These are phyloP conservation scores for Cryptococcus jaspeensis DNA, from an alignment of 1,284 basidiomycete genomes.

Conservation along the genomic window DNA sequence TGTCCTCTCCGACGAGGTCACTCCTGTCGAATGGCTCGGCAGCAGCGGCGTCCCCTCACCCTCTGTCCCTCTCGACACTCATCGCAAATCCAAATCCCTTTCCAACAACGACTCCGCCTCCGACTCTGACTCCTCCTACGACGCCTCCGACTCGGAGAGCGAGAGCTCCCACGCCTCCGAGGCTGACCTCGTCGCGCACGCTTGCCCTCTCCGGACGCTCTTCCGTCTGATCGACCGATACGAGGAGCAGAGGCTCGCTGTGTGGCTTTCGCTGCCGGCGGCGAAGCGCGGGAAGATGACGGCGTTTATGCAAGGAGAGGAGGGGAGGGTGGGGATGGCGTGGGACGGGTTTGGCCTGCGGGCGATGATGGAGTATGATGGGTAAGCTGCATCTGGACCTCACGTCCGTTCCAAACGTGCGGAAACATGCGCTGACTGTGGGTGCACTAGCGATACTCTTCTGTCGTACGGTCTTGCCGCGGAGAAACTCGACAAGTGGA, in stretches of 20 bases:
- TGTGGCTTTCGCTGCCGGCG: constrained; percentile 28
- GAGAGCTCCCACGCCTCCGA: constrained; percentile 3
- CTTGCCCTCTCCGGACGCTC: constrained; percentile 30
- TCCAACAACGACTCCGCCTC: constrained; percentile 2
- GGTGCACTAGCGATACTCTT: constrained; percentile 14
- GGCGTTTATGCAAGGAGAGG: constrained; percentile 30
- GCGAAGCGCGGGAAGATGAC: constrained; percentile 26
- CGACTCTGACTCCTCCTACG: constrained; percentile 23
- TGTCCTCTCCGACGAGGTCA: constrained; percentile 9
- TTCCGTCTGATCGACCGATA: constrained; percentile 37
- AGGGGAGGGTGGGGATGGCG: constrained; percentile 25
- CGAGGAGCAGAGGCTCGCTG: constrained; percentile 37
- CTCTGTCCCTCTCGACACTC: background rate
- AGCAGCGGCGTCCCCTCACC: constrained; percentile 1
- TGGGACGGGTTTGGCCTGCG: constrained; percentile 35
- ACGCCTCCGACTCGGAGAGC: constrained; percentile 17
- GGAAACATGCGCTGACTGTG: background rate
- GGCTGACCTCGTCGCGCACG: constrained; percentile 4
- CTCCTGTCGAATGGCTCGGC: constrained; percentile 15
- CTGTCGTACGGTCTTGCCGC: constrained; percentile 23
- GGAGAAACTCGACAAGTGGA: constrained; percentile 39
- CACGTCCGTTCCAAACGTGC: too few species aligned
- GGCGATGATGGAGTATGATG: constrained; percentile 24
- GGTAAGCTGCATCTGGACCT: constrained; percentile 17
- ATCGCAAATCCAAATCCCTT: background rate